Base-by-base conservation (phyloP, 768 basidiomycete genomes). In the Xerocomellus intermedius region DNA sequence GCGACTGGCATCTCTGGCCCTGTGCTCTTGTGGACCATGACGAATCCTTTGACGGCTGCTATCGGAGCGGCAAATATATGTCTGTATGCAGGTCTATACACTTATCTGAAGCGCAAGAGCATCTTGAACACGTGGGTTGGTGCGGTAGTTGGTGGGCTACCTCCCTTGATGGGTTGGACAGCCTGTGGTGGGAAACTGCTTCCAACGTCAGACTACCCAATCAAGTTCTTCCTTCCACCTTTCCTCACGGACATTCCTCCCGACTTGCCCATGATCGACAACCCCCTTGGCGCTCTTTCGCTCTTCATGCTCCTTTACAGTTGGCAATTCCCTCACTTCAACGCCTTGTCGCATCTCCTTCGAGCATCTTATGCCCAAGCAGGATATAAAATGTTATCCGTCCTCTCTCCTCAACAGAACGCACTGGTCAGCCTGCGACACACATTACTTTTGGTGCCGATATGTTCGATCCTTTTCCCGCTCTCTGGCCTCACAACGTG, bases 291-390 rank as follows among this genome's bases (percentile, higher is more conserved):
- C 0, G 87, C 94, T 0, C 73, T 91, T 54, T 84, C 87, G 3
- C 76, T 99, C 3, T 92, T 91, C 74, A 79, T 87, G 73, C 72
- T 98, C 44, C 80, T 97, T 9, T 99, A 86, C 75, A 89, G 89
- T 57, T 99, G 96, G 96, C 97, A 99, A 68, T 98, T 98, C 74
- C 95, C 96, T 35, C 96, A 99, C 71, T 98, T 99, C 77, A 98
- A 95, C 71, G 72, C 93, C 1, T 78, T 99, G n/a, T 86, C 94
- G 8, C 83, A 97, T 71, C 77, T 95, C 47, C 81, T 95, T 9
- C 84, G 95, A 36, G 84, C 81, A 10, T 88, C 88, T 19, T 99
- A 99, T 71, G 92, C 97, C 5, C 85, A 92, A 67, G 92, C 89
- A 19, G 95, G 95, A 17, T 99, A 95, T 69, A 82, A 81, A 48